Evolutionary conservation across 352 stramenopile species (phyloP), one percentile per base, ranked within the genome.

Genomic region (Phytophthora megakarya): DNA sequence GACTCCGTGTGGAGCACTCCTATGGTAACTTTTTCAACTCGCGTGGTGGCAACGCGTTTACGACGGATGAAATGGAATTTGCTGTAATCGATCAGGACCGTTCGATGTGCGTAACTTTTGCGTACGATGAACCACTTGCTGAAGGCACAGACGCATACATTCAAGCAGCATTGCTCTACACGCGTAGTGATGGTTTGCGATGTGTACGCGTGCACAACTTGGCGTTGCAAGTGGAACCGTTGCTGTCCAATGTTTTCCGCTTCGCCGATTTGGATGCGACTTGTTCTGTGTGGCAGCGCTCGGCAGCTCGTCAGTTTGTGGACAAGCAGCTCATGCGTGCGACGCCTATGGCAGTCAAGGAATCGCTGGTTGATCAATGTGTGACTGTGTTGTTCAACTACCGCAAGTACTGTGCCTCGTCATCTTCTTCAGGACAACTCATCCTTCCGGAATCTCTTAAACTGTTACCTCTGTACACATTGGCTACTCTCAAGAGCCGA

Each of bases 191-290:
- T 52, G 89, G 89, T 28, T 75, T 94, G 33, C 88, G 91, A 49
- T 92, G 88, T 53, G 90, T 98, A 30, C 91, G 92, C 43, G 92
- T 97, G 52, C 92, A 98, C 76, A 98, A 96, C 56, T 53, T 97
- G 28, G 87, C 87, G 16, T 44, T 97, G 25, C 80, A 79, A 16
- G 85, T 92, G 26, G 84, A 93, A 21, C 71, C 75, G 5, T 65
- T 95, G 49, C 62, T 96, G 16, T 87, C 85, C 35, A 95, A 96
- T 62, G 80, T 97, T 19, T 97, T 96, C 72, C 87, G 86, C 28
- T 90, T 92, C 35, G 89, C 88, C 1, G 90, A 97, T 51, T 64
- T 97, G 44, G 91, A 97, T 39, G 88, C 89, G 13, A 93, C 88
- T 4, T 92, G 86, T 57, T 91, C 87, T 10, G 79, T 95, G 21